Conservation (phyloP, 306 rosid species). For the Pueraria montana region DNA sequence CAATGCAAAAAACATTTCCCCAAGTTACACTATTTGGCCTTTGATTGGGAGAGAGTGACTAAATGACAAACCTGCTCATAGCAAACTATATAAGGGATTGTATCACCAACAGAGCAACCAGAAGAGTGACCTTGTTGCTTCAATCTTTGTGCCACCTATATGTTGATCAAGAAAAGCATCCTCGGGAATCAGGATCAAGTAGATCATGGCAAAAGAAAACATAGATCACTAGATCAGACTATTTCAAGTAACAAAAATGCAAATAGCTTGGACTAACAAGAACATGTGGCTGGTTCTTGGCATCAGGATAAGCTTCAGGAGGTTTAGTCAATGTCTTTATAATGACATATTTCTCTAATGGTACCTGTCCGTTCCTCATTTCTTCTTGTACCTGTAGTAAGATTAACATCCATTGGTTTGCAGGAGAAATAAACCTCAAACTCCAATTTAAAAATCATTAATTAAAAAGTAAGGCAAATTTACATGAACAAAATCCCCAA, state of each 20-base stretch:
- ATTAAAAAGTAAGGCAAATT: constrained; percentile 4
- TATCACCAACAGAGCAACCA: constrained; percentile 91
- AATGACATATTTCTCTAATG: constrained; percentile 89
- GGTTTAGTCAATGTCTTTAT: constrained; percentile 94
- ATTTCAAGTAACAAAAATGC: constrained; percentile 22
- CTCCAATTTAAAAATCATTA: constrained; percentile 5
- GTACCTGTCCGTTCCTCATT: constrained; percentile 85
- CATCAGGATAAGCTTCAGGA: constrained; percentile 96
- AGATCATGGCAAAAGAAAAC: constrained; percentile 36
- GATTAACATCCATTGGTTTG: constrained; percentile 36
- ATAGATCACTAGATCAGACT: constrained; percentile 4
- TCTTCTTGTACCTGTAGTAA: constrained; percentile 88
- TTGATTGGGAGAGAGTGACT: constrained; percentile 37
- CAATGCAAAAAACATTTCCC: constrained; percentile 28
- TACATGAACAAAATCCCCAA: constrained; percentile 2
- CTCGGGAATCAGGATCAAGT: constrained; percentile 43
- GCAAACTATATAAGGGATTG: constrained; percentile 91
- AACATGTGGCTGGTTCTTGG: constrained; percentile 98
- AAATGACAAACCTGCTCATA: constrained; percentile 80
- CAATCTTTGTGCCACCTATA: constrained; percentile 93
- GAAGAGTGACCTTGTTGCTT: constrained; percentile 85
- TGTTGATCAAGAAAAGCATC: constrained; percentile 46
- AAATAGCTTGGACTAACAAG: constrained; percentile 66
- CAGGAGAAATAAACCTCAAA: constrained; percentile 39
- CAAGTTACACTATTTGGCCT: constrained; percentile 19